Conservation (phyloP, 495 filamentous ascomycete species). For the Tuber borchii region DNA sequence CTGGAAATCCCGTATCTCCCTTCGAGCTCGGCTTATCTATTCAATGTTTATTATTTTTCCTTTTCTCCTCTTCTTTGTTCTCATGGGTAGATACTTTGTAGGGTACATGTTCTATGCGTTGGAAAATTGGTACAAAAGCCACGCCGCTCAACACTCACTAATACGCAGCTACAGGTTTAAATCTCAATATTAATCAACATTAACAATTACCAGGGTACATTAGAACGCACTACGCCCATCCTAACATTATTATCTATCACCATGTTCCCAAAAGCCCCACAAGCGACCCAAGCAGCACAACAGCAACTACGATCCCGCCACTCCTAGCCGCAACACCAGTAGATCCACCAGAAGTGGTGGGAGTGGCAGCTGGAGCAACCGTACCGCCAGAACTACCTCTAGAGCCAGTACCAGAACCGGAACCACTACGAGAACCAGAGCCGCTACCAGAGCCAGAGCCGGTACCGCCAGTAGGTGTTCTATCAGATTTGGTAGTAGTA, state of each 20-base stretch:
- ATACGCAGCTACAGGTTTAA: background rate
- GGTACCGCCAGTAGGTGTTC: no score
- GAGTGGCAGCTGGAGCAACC: background rate
- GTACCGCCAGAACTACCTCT: background rate
- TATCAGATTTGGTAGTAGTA: no score
- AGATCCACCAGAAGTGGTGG: background rate
- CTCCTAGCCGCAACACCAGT: background rate
- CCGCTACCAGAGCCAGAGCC: background rate
- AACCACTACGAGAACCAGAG: background rate
- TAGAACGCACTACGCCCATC: background rate
- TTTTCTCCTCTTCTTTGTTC: no score
- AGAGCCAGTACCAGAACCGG: background rate
- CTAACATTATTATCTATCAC: background rate
- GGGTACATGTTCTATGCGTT: no score
- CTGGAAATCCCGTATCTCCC: no score
- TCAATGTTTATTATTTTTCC: no score
- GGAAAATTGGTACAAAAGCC: background rate
- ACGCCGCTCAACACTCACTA: background rate
- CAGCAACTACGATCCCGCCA: background rate
- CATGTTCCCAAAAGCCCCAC: background rate
- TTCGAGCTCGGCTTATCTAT: no score
- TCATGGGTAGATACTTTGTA: no score
- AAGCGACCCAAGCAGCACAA: background rate
- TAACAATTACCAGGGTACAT: background rate
- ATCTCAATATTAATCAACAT: background rate